phyloP scores from a whole-genome alignment of 2,329 filamentous ascomycete species.

The Calycina herbarum region DNA sequence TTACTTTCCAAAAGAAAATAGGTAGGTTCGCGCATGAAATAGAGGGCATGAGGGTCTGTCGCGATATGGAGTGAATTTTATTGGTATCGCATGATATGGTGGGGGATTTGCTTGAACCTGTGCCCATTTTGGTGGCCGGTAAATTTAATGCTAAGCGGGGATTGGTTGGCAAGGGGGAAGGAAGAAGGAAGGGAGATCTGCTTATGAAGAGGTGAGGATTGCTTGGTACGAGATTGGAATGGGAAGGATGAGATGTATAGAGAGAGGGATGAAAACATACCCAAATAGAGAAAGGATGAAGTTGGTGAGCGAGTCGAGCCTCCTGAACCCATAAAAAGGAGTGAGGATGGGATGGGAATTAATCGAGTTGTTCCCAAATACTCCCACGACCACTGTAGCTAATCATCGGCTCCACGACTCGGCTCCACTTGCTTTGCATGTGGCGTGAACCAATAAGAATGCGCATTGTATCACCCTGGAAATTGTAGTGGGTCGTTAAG shows the following conservation, averaged over 20 bases:
- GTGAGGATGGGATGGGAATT: background rate
- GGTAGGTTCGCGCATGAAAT: background rate
- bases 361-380: background rate
- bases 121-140: background rate
- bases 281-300: too few species aligned
- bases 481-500: background rate
- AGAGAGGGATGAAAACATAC: too few species aligned
- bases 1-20: background rate
- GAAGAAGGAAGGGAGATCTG: too few species aligned
- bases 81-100: background rate
- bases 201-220: too few species aligned
- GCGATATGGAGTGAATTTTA: background rate
- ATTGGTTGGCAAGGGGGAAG: too few species aligned
- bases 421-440: background rate
- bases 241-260: too few species aligned
- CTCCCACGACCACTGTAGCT: background rate
- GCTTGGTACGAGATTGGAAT: too few species aligned
- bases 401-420: slow-evolving; percentile 1
- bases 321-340: background rate
- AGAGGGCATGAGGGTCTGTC: background rate
- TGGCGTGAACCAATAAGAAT: background rate
- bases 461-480: background rate
- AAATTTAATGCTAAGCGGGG: too few species aligned
- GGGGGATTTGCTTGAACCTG: background rate
- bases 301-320: too few species aligned